A percentile compares a stretch with the other conserved stretches of the same genome.
These are phyloP conservation scores for Phytopythium kandeliae DNA, from an alignment of 352 stramenopile species.

Conservation along the genomic window DNA sequence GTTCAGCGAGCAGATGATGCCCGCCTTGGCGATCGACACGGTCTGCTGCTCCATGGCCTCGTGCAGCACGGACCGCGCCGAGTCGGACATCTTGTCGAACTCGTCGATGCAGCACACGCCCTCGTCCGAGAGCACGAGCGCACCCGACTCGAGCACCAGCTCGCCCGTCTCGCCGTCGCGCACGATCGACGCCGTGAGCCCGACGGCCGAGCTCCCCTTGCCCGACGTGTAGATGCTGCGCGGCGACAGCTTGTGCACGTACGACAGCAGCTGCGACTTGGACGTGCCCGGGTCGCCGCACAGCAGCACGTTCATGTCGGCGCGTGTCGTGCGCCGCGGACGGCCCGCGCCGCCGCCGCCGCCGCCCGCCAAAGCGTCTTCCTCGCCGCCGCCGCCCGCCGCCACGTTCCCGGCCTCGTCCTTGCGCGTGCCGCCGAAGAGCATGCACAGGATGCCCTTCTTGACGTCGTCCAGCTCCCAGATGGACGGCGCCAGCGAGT, in stretches of 20 bases:
- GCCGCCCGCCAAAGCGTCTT: not conserved
- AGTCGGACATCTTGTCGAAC: conserved; percentile 99
- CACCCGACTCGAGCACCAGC: conserved; percentile 95
- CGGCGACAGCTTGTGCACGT: conserved; percentile 95
- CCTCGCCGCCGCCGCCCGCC: conserved; percentile 24
- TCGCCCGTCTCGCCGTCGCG: conserved; percentile 97
- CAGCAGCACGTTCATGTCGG: conserved; percentile 98
- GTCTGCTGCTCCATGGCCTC: conserved; percentile 99
- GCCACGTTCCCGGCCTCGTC: conserved; percentile 39
- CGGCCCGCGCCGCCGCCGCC: conserved; percentile 22
- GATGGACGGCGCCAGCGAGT: conserved; percentile 80
- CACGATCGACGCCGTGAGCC: conserved; percentile 96
- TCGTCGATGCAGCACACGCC: conserved; percentile 99
- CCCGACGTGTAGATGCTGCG: conserved; percentile 99
- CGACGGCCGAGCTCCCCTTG: conserved; percentile 97
- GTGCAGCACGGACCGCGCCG: conserved; percentile 96
- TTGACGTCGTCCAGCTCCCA: conserved; percentile 99
- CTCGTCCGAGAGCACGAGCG: conserved; percentile 96
- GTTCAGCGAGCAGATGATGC: conserved; percentile 98
- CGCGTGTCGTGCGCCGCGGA: conserved; percentile 76
- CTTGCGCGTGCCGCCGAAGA: conserved; percentile 96
- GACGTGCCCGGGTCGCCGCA: conserved; percentile 97
- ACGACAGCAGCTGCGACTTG: conserved; percentile 98
- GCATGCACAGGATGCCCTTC: conserved; percentile 97
- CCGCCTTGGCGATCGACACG: conserved; percentile 97